Conservation (phyloP, 768 basidiomycete genomes). For the Mycena vulgaris region DNA sequence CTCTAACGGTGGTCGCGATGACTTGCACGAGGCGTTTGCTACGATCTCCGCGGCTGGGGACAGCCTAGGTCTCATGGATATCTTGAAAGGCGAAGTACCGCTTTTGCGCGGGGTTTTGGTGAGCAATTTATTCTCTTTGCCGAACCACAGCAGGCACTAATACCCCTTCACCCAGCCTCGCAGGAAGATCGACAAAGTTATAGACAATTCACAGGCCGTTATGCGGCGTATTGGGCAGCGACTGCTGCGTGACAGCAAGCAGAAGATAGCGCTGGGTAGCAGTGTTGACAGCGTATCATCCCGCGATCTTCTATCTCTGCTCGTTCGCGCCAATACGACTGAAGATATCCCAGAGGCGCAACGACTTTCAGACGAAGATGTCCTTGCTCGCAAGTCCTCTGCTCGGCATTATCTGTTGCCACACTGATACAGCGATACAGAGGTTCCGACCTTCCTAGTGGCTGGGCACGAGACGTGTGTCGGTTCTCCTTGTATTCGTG, state of each 20-base stretch:
- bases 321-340: constrained; percentile 11
- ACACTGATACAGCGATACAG: neutral
- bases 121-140: neutral
- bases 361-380: constrained; percentile 9
- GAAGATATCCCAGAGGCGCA: constrained; percentile 2
- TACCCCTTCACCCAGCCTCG: neutral
- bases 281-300: neutral
- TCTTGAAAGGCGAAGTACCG: neutral
- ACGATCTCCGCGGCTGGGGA: neutral
- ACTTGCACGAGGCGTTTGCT: constrained; percentile 6
- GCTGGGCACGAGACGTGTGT: constrained; percentile 4
- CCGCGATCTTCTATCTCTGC: constrained; percentile 6
- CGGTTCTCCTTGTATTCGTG: too few relatives aligned
- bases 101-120: neutral
- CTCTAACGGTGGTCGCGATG: neutral
- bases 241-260: constrained; percentile 2
- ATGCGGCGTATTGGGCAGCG: constrained; percentile 2
- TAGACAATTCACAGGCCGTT: neutral
- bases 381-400: constrained; percentile 1
- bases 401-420: neutral
- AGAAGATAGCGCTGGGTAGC: neutral
- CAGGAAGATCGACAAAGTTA: constrained; percentile 1
- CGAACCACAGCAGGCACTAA: neutral
- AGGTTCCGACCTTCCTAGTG: neutral
- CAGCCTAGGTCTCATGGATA: neutral